Evolutionary conservation across 805 yeast species (phyloP).

Genomic region (Lipomyces japonicus): DNA sequence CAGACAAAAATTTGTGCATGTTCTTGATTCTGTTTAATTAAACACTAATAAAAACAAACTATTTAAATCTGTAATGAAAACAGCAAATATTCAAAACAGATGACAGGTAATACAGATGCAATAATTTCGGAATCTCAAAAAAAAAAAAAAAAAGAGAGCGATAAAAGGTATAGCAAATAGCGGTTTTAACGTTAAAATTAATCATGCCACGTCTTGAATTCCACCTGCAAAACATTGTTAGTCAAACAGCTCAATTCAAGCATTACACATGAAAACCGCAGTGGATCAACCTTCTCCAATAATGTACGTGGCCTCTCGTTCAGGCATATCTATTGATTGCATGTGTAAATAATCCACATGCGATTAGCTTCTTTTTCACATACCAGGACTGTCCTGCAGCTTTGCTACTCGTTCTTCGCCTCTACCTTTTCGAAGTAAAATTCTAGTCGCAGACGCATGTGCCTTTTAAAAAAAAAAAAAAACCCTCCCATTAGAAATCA

Average conservation of each 20-base stretch:
- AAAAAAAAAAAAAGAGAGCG: too few species aligned
- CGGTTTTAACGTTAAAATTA: background rate
- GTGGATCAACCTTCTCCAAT: conserved; percentile 51
- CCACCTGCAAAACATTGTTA: conserved; percentile 18
- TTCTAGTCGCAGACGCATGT: conserved; percentile 68
- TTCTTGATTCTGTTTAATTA: too few species aligned
- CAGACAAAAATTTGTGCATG: too few species aligned
- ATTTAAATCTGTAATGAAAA: too few species aligned
- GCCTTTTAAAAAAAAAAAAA: conserved; percentile 17
- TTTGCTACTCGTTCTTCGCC: conserved; percentile 79
- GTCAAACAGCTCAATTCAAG: background rate
- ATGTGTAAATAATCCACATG: background rate
- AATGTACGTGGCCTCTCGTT: conserved; percentile 69
- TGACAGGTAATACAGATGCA: too few species aligned
- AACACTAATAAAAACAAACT: too few species aligned
- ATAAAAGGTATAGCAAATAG: too few species aligned
- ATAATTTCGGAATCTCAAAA: too few species aligned
- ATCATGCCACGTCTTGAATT: conserved; percentile 23
- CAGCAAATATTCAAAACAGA: too few species aligned
- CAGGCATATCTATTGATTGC: conserved; percentile 56
- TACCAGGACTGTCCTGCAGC: conserved; percentile 64
- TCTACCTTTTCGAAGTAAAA: conserved; percentile 68
- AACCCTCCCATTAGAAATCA: background rate
- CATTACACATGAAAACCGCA: background rate
- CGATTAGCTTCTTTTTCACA: background rate